Base-by-base conservation (phyloP, 495 filamentous ascomycete genomes). In the Neurospora sp. region DNA sequence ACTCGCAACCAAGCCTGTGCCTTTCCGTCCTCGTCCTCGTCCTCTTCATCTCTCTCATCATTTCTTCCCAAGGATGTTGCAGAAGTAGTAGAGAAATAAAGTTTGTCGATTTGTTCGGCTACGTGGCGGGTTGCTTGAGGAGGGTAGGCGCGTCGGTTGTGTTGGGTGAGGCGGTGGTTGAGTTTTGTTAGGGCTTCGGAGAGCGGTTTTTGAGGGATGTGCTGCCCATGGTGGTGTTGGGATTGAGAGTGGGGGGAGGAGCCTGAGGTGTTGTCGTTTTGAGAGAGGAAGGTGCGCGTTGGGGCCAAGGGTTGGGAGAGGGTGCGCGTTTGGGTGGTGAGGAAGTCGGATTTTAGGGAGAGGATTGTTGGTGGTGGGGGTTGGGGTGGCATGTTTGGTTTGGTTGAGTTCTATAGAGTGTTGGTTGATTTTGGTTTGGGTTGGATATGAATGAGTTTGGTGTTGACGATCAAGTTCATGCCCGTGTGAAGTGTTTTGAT, bases 121-220 rank as follows among this genome's bases (percentile, higher is more conserved):
- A 96, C 87, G 82, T 94, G 91, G 42, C 92, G 88, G 71, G 90
- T 88, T 0, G 91, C 89, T 75, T 94, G 92, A 0, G 90, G 87
- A 14, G 90, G 87, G 81, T 95, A 94, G 17, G 89, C 90, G 41
- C 90, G 84, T 40, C 88, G 89, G 73, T 87, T 86, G 79, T 96
- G 93, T 73, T 91, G 90, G 70, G 87, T 88, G 44, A 93, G 82
- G 31, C 83, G 81, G 59, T 87, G 82, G 78, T 94, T 94, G 10
- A 94, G 88, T 86, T 81, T 81, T 71, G 79, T 77, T 31, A 86
- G 74, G 17, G 78, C 82, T 65, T 85, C 83, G 71, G 84, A 84
- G 22, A 86, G 75, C 20, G 78, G 72, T 70, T 80, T 88, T 76
- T 90, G 86, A 16, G 85, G 82, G 41, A 94, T 81, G 40, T 83